Base-by-base conservation (phyloP, 352 stramenopile species). In the Phytophthora pluvialis region DNA sequence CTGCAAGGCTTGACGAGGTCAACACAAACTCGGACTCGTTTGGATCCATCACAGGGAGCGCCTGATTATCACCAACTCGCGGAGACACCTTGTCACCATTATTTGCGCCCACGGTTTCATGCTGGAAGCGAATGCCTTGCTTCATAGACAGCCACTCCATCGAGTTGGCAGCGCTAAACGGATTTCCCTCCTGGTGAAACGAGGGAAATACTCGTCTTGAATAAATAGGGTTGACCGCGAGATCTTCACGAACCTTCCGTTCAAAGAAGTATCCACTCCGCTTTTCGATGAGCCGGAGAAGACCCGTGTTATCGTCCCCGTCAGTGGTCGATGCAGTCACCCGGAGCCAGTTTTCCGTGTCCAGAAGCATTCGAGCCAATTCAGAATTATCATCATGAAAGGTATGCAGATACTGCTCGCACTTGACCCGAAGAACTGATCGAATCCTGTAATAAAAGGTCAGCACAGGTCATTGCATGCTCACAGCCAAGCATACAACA, bases 361-460 rank as follows among this genome's bases (percentile, higher is more conserved):
- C 88, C 28, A 94, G 47, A 33, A 95, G 80, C 86, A 96, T 95
- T 28, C 88, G 78, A 36, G 86, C 70, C 39, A 94, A 64, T 60
- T 95, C 86, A 21, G 93, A 72, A 58, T 92, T 95, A 49, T 96
- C 88, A 5, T 93, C 81, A 25, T 95, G 88, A 58, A 93, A 81
- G 0, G 70, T 66, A n/a, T 86, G 78, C 52, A 96, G 64, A 49
- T 94, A 92, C 54, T 94, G 82, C 42, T 93, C 81, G 53, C 81
- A 91, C 43, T 94, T 96, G n/a, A 89, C 67, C 0, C 77, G 76
- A 77, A 94, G 79, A 29, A 81, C 73, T 5, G 81, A 88, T 33
- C 83, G 72, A 31, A 94, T 65, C 50, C 85, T 93, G 46, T 21
- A 3, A 9, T 64, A 46, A 26, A 25, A 5, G 15, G 28, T 43